Base-by-base conservation (phyloP, 192 early-diverging fungal genomes). In the Linnemannia exigua region DNA sequence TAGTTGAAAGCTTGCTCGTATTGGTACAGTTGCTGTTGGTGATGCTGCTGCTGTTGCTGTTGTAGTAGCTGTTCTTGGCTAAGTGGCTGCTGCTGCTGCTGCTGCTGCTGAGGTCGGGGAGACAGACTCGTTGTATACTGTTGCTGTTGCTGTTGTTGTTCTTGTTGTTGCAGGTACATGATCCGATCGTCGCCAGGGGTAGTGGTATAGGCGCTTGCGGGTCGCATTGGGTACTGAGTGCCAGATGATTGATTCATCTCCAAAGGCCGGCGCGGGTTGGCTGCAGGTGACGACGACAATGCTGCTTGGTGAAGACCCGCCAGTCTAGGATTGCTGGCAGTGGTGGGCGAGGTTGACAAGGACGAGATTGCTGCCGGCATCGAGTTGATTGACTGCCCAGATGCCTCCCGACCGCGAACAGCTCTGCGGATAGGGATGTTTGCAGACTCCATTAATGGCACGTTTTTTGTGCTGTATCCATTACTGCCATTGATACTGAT, bases 391-490 rank as follows among this genome's bases (percentile, higher is more conserved):
- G 70, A 37, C 15, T 68, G 33, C 12, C 66, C 47, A 0, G 78
- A 54, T 0, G 84, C 46, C 37, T 80, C 84, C 36, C 84, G 77
- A 12, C 84, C 79, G 35, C 78, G 73, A n/a, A 86, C 66, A 12
- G 74, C 70, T 61, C 84, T 74, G 36, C 84, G 77, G 1, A 71
- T 25, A 38, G 73, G 72, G 19, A 48, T 44, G n/a, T 46, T 79
- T 0, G 2, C 35, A 1, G 72, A 63, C 28, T 79, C 68, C 66
- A 72, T 72, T 37, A 75, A 76, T 19, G 69, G 69, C 12, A 22
- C 70, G n/a, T 14, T 1, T 9, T 20, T 54, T 35, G 14, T 46
- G 50, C 44, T 67, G 71, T 66, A 31, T 31, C 28, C 58, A 36
- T 15, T 72, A 41, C 14, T 54, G 72, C 22, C 67, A n/a, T n/a